phyloP scores from a whole-genome alignment of 805 yeast genomes.

The Lipomyces sp. region DNA sequence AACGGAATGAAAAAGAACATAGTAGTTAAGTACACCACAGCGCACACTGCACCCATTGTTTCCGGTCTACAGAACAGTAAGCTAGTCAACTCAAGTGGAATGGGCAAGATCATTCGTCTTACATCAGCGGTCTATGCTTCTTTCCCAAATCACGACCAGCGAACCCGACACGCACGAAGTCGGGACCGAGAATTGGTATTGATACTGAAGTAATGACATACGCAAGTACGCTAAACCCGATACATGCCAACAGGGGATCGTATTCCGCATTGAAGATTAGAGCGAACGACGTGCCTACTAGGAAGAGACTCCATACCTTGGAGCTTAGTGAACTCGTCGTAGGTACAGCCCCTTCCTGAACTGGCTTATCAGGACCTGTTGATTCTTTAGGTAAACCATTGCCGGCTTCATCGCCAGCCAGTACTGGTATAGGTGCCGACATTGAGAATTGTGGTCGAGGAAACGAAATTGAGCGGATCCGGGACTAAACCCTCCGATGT shows the following conservation, averaged over 20 bases:
- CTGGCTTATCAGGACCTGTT: not conserved
- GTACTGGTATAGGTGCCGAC: not conserved
- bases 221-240: conserved; percentile 72
- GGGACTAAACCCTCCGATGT: not conserved
- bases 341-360: not conserved
- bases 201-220: conserved; percentile 61
- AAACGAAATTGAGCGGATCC: not conserved
- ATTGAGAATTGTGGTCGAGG: not conserved
- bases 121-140: conserved; percentile 57
- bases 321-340: not conserved
- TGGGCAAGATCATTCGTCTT: not conserved
- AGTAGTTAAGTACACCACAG: conserved; percentile 75
- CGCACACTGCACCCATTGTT: conserved; percentile 88
- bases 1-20: conserved; percentile 89
- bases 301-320: not conserved
- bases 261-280: conserved; percentile 39
- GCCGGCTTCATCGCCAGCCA: not conserved
- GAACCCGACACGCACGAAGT: conserved; percentile 79
- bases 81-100: not conserved
- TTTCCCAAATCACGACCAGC: conserved; percentile 85
- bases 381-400: not conserved
- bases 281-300: conserved; percentile 11
- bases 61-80: conserved; percentile 62
- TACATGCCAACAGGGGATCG: conserved; percentile 61
- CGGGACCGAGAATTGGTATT: conserved; percentile 69